Evolutionary conservation across 345 rosid species (phyloP), one percentile per base, ranked within the genome.

Genomic region (Populus pruinosa): DNA sequence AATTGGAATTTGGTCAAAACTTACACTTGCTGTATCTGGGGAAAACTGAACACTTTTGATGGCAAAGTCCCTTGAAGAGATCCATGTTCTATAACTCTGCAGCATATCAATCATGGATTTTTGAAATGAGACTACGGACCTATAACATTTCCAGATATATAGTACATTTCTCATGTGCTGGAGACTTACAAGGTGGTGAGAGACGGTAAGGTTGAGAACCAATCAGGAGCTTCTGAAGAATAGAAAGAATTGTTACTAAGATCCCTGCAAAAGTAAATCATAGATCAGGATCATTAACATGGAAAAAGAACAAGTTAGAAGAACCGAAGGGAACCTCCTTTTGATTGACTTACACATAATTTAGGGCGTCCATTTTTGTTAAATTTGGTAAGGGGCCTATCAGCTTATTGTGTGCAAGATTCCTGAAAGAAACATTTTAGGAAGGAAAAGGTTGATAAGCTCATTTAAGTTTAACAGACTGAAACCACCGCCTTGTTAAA

Each of bases 181-280:
- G 69, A 70, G 53, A 79, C 92, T 84, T 87, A 96, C 99, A 93
- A 76, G 69, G 99, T 87, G 79, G 90, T 92, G 25, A 96, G 92
- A 6, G 94, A 96, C 35, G 94, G 89, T 78, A 93, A 90, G 76
- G 90, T 89, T 65, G 91, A 89, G 85, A 96, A 91, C 99, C 99
- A 96, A 71, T 65, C 73, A 56, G 99, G 99, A 86, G 91, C 86
- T 29, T 85, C 85, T 67, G 94, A 77, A 49, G 89, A 87, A 62
- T 82, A 83, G 83, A 96, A 96, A 38, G 90, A 87, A 81, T 93
- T 92, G 82, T 87, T 92, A 85, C 99, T 96, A 23, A 96, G 92
- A 74, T 96, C 98, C 87, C 99, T 96, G 92, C 67, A 69, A 76
- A 38, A 74, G 23, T 33, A 63, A 14, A 33, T 39, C 62, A 53